Evolutionary conservation across 495 filamentous ascomycete species (phyloP), one percentile per base, ranked within the genome.

Genomic region (Penicillium waksmanii): DNA sequence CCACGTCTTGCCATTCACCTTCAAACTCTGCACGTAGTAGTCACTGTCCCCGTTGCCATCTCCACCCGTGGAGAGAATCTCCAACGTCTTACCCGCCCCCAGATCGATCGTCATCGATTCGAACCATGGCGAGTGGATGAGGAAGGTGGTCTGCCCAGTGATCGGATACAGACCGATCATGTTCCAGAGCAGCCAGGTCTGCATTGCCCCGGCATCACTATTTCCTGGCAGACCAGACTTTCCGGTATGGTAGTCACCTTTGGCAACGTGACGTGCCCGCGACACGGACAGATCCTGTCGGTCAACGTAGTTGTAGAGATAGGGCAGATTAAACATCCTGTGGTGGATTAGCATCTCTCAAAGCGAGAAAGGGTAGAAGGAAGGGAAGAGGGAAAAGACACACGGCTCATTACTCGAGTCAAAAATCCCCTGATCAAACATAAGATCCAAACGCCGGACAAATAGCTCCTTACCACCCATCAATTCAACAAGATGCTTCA

Each of bases 371-470:
- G 17, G 3, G n/a, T n/a, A 42, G 12, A 18, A 17, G 3, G 17
- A 0, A 18, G n/a, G n/a, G 4, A 17, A 19, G 6, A 44, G 42
- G n/a, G 17, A 19, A 8, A 23, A 49, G 2, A 71, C 75, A 65
- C 43, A 77, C 38, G 87, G 88, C 69, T 91, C 86, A 66, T 91
- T 91, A 3, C 83, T 85, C 0, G 86, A 79, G 69, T 90, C 85
- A 44, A 78, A 90, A 47, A 91, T 82, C 12, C 81, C 84, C 5
- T 74, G 61, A 0, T 64, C 69, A 63, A 82, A 82, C 36, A 84
- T 77, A 12, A 77, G 80, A 11, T 84, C 56, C 49, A 77, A 53
- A 21, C 74, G 70, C 12, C 68, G 53, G 27, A 68, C 58, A n/a
- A 67, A 66, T 25, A 62, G 70, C 53, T 73, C 56, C 21, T 43